Percentiles rank a stretch among this genome's conserved stretches.
phyloP scores from a whole-genome alignment of 2,329 filamentous ascomycete genomes.

The Pseudocercospora eumusae region DNA sequence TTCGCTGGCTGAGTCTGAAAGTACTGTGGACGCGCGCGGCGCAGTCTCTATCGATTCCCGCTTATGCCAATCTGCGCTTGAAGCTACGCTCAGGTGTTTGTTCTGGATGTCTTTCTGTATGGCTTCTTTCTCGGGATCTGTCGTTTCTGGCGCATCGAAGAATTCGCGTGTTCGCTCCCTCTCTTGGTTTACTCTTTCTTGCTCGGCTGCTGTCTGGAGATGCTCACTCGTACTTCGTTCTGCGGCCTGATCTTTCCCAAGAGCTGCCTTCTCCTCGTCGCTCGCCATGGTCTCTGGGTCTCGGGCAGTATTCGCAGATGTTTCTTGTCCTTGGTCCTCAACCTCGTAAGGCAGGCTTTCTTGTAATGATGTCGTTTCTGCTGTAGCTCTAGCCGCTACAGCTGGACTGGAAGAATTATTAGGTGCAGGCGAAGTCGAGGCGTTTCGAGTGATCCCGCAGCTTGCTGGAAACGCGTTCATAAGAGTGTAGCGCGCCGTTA shows the following conservation, averaged over 20 bases:
- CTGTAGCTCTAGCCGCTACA: neutral
- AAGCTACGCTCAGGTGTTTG: conserved; percentile 24
- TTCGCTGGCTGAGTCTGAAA: conserved; percentile 24
- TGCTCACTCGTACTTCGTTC: neutral
- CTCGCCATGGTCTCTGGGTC: neutral
- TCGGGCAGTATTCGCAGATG: neutral
- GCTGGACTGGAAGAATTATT: neutral
- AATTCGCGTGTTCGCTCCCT: conserved; percentile 9
- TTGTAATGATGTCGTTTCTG: neutral
- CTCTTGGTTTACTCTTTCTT: conserved; percentile 10
- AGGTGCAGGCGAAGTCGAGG: neutral
- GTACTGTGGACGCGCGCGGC: conserved; percentile 23
- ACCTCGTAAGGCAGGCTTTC: neutral
- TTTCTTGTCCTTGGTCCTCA: neutral
- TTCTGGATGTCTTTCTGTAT: conserved; percentile 24
- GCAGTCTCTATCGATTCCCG: conserved; percentile 28
- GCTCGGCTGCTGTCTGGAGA: conserved; percentile 10
- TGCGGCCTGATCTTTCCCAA: conserved; percentile 8
- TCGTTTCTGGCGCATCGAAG: conserved; percentile 1
- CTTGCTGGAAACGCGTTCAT: conserved; percentile 9
- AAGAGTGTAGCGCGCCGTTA: neutral
- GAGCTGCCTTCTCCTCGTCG: conserved; percentile 12
- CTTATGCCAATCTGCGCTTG: conserved; percentile 21
- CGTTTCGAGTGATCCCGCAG: conserved; percentile 9
- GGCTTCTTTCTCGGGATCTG: conserved; percentile 26